Conservation (phyloP, 129 eudicot species). For the Lonicera japonica region DNA sequence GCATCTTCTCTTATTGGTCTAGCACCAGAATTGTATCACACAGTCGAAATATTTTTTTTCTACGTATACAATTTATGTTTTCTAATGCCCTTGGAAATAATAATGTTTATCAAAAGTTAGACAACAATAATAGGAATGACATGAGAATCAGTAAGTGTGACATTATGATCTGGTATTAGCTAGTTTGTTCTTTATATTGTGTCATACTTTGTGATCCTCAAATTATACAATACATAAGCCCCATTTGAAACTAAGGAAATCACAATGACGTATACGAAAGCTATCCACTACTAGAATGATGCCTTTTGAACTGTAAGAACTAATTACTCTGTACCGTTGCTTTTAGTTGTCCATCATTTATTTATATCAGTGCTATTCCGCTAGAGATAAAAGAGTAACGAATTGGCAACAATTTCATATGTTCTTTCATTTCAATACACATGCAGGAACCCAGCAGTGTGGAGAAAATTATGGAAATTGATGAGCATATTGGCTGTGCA, state of each 20-base stretch:
- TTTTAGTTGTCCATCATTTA: neutral
- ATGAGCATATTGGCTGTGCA: conserved; percentile 98
- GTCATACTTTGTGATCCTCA: no score
- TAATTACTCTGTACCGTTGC: neutral
- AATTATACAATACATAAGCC: no score
- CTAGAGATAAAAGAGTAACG: neutral
- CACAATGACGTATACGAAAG: neutral
- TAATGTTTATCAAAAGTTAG: no score
- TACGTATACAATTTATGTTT: no score
- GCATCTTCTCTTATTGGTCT: neutral
- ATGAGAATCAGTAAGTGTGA: no score
- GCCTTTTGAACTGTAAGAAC: no score
- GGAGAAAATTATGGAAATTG: conserved; percentile 98
- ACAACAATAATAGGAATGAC: no score
- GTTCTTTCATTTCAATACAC: neutral
- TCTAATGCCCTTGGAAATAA: no score
- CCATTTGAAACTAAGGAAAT: no score
- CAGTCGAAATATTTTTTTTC: neutral
- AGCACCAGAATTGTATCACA: neutral
- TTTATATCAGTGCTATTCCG: neutral
- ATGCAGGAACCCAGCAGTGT: conserved; percentile 97
- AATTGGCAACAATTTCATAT: neutral
- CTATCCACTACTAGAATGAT: neutral
- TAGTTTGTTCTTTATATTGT: no score
- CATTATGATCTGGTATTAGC: no score